Evolutionary conservation across 2,329 filamentous ascomycete species (phyloP).

Genomic region (Trichoderma semiorbis): DNA sequence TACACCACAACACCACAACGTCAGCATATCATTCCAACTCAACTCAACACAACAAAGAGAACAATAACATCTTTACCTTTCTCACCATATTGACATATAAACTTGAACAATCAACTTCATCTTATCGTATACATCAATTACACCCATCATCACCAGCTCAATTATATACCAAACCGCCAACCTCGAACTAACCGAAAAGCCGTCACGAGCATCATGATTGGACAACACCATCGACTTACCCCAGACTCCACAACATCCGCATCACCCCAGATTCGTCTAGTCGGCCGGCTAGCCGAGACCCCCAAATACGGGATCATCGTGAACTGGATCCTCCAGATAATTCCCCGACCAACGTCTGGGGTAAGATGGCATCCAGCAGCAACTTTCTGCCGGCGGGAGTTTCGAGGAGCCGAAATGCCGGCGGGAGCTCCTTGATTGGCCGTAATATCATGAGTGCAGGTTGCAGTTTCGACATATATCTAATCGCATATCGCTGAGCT

Average conservation of each 20-base stretch:
- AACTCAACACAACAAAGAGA: not conserved
- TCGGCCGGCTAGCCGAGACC: not conserved
- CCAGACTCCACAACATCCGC: not conserved
- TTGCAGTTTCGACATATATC: not conserved
- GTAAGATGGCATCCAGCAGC: not conserved
- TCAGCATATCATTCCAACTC: not conserved
- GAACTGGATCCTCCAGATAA: not conserved
- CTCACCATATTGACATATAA: not conserved
- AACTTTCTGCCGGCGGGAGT: not conserved
- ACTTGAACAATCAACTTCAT: not conserved
- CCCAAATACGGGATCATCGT: not conserved
- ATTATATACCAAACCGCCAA: not conserved
- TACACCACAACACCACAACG: not conserved
- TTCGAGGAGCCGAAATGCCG: constrained; percentile 11
- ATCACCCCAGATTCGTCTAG: not conserved
- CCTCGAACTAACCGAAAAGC: constrained; percentile 2
- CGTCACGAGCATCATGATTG: constrained; percentile 2
- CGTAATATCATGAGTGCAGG: not conserved
- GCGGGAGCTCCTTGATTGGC: not conserved
- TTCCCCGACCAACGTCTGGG: not conserved
- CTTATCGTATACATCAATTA: not conserved
- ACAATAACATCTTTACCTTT: not conserved
- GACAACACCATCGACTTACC: not conserved
- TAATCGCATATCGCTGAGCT: not conserved
- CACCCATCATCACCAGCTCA: not conserved